These are phyloP conservation scores for Xylaria sp. DNA, from an alignment of 2,329 filamentous ascomycete species.

Conservation along the genomic window DNA sequence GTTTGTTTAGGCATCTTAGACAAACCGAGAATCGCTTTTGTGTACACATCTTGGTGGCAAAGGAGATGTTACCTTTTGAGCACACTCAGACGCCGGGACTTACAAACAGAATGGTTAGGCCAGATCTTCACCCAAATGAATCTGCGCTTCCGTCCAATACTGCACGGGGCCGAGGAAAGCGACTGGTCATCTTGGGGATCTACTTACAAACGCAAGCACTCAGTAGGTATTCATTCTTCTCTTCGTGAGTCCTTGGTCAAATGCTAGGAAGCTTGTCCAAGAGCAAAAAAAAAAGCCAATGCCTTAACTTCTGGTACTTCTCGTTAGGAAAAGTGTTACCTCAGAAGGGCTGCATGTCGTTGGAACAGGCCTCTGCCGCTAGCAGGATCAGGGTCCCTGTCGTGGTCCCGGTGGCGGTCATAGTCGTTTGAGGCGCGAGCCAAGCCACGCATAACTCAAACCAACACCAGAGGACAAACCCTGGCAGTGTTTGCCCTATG, in stretches of 20 bases:
- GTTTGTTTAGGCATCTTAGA: not conserved
- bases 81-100: not conserved
- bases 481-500: not conserved
- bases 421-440: conserved; percentile 9
- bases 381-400: not conserved
- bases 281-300: not conserved
- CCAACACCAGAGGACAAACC: not conserved
- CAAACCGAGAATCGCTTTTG: not conserved
- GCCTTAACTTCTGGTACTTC: not conserved
- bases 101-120: conserved; percentile 20
- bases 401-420: not conserved
- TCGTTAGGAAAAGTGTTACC: not conserved
- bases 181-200: not conserved
- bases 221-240: not conserved
- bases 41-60: not conserved
- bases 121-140: not conserved
- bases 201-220: not conserved
- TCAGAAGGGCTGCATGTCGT: not conserved
- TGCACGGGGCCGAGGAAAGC: not conserved
- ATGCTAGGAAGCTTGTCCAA: not conserved
- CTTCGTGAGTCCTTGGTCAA: not conserved
- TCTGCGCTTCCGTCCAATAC: not conserved
- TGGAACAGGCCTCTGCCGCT: not conserved
- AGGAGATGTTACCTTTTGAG: not conserved
- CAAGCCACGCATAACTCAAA: conserved; percentile 10